These are phyloP conservation scores for Escovopsis sp. DNA, from an alignment of 2,329 filamentous ascomycete genomes.

Conservation along the genomic window DNA sequence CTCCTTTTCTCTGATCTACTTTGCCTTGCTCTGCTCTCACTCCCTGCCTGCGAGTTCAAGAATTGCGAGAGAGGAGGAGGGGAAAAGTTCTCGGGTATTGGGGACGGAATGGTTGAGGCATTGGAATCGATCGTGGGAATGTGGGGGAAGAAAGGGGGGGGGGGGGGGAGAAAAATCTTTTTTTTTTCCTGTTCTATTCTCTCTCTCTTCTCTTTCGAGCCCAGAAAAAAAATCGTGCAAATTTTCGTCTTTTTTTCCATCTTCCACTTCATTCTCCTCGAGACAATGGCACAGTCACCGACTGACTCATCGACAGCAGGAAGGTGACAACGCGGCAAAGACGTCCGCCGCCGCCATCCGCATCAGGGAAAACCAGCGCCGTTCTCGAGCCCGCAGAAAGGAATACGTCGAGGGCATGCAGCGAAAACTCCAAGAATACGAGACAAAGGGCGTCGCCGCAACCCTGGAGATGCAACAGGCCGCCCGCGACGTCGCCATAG, in stretches of 20 bases:
- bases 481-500: slow-evolving; percentile 32
- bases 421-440: slow-evolving; percentile 29
- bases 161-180: no score
- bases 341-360: slow-evolving; percentile 21
- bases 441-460: slow-evolving; percentile 32
- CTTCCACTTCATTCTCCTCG: neutral
- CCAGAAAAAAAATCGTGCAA: no score
- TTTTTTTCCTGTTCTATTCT: no score
- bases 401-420: slow-evolving; percentile 35
- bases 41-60: no score
- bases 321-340: slow-evolving; percentile 8
- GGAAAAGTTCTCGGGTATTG: no score
- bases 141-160: no score
- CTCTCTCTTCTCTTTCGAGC: no score
- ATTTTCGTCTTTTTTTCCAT: neutral
- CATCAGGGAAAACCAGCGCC: slow-evolving; percentile 38
- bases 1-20: neutral
- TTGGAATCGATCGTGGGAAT: no score
- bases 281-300: neutral
- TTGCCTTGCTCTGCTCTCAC: no score
- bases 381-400: slow-evolving; percentile 34
- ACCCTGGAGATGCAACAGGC: slow-evolving; percentile 39
- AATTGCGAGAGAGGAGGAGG: no score
- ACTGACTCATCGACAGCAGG: neutral
- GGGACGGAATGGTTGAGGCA: no score